Evolutionary conservation across 2,329 filamentous ascomycete species (phyloP).

Genomic region (Tolypocladium nubicola): DNA sequence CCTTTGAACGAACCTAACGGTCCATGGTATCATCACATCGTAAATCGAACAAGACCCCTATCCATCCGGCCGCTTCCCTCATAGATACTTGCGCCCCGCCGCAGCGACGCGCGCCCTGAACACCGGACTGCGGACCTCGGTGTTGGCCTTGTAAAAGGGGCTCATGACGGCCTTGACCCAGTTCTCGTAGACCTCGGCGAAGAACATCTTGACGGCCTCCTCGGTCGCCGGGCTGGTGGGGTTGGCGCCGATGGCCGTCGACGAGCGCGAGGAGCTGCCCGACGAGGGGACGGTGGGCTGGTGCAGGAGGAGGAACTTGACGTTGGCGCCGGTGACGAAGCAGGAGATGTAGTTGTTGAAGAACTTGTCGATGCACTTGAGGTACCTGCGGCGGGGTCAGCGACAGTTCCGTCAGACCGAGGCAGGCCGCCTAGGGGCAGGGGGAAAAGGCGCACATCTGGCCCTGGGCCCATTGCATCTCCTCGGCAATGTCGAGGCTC

Average conservation of each 20-base stretch:
- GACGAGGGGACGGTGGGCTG: slow-evolving; percentile 49
- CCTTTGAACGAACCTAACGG: background rate
- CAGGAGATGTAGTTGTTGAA: slow-evolving; percentile 92
- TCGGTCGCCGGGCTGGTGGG: slow-evolving; percentile 84
- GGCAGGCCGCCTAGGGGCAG: background rate
- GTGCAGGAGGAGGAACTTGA: slow-evolving; percentile 90
- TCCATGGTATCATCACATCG: slow-evolving; percentile 4
- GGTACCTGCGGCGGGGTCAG: slow-evolving; percentile 51
- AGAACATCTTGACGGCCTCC: slow-evolving; percentile 91
- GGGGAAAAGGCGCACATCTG: slow-evolving; percentile 52
- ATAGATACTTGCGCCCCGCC: slow-evolving; percentile 88
- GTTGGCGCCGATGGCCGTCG: slow-evolving; percentile 69
- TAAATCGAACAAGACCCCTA: slow-evolving; percentile 12
- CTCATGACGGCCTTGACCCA: slow-evolving; percentile 98
- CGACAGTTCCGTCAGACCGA: background rate
- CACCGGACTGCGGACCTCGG: slow-evolving; percentile 75
- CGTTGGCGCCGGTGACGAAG: slow-evolving; percentile 86
- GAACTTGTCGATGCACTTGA: slow-evolving; percentile 95
- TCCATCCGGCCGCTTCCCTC: background rate
- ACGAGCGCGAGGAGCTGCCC: slow-evolving; percentile 39
- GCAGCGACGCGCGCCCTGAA: slow-evolving; percentile 75
- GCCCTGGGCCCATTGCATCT: slow-evolving; percentile 84
- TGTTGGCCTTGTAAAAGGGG: slow-evolving; percentile 83
- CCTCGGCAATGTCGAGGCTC: slow-evolving; percentile 88
- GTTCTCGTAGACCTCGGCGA: slow-evolving; percentile 88